Conservation (phyloP, 495 filamentous ascomycete species). For the Aspergillus haitiensis region DNA sequence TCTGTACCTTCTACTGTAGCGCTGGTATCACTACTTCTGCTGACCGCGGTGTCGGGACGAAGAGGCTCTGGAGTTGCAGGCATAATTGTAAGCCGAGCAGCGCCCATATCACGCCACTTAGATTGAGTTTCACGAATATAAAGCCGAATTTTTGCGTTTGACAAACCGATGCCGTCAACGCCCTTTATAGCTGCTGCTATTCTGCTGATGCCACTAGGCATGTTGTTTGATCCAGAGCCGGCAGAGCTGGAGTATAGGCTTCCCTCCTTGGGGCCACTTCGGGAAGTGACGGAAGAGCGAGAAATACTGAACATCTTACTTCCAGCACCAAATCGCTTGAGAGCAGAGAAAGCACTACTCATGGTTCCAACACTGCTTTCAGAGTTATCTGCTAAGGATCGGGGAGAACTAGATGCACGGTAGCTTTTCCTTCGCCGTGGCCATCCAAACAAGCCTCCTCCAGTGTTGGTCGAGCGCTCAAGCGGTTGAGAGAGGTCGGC, state of each 20-base stretch:
- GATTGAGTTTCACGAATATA: constrained; percentile 73
- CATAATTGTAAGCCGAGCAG: constrained; percentile 77
- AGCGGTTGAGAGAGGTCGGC: constrained; percentile 34
- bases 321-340: constrained; percentile 64
- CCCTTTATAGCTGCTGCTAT: constrained; percentile 55
- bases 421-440: constrained; percentile 56
- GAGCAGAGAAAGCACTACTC: constrained; percentile 67
- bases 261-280: constrained; percentile 53
- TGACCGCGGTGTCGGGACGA: constrained; percentile 35
- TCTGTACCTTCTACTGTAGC: constrained; percentile 21
- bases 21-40: constrained; percentile 30
- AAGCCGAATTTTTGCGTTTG: constrained; percentile 77
- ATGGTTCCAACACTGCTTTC: constrained; percentile 60
- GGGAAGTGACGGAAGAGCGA: constrained; percentile 58
- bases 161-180: constrained; percentile 58
- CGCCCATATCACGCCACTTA: constrained; percentile 89
- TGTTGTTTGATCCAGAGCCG: constrained; percentile 44
- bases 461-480: constrained; percentile 33
- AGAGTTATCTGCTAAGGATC: constrained; percentile 53
- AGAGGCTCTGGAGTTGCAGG: constrained; percentile 60
- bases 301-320: constrained; percentile 78
- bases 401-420: constrained; percentile 55
- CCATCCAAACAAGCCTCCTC: constrained; percentile 45
- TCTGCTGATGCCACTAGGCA: constrained; percentile 56
- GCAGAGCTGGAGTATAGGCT: constrained; percentile 62